Base-by-base conservation (phyloP, 257 asterid species). In the Solanum chmielewskii region DNA sequence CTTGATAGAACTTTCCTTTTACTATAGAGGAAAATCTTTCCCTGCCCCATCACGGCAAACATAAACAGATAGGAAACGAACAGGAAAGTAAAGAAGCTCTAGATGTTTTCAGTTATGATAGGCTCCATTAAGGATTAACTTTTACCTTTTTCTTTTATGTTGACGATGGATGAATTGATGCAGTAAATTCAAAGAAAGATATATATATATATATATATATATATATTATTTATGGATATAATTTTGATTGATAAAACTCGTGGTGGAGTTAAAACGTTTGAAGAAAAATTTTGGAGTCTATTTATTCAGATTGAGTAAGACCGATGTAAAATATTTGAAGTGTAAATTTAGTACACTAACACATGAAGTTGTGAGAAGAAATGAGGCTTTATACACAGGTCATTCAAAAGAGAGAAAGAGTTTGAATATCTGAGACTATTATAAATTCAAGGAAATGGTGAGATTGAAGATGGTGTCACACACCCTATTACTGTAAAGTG, bases 401-500 rank as follows among this genome's bases (percentile, higher is more conserved):
- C 16, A 64, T n/a, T 18, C 1, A 25, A 25, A 25, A 25, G 18
- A 2, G 7, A 64, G 8, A 12, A 9, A 6, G 0, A 25, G 20
- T 66, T 66, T 66, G 10, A 66, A 25, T 25, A 59, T 0, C 0
- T 25, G 1, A 13, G 10, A 25, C 0, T 27, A 66, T 66, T 25
- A 25, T 12, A 49, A 16, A 6, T 52, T 0, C 33, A 66, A 27
- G 15, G 0, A 2, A 12, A 25, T 11, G 0, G 8, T 7, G 20
- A 66, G 1, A 66, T 1, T 6, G 37, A 1, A 4, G 2, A 25
- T 66, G 9, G 13, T 25, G 5, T 0, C 20, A 25, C 20, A 6
- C 37, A 66, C 2, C 0, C 0, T 11, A 23, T 66, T 66, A 1
- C 0, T 12, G 10, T 0, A 25, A 2, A 14, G 20, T 5, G 35